Conservation (phyloP, 116 monocot genomes). For the Papilionanthe hybrid region DNA sequence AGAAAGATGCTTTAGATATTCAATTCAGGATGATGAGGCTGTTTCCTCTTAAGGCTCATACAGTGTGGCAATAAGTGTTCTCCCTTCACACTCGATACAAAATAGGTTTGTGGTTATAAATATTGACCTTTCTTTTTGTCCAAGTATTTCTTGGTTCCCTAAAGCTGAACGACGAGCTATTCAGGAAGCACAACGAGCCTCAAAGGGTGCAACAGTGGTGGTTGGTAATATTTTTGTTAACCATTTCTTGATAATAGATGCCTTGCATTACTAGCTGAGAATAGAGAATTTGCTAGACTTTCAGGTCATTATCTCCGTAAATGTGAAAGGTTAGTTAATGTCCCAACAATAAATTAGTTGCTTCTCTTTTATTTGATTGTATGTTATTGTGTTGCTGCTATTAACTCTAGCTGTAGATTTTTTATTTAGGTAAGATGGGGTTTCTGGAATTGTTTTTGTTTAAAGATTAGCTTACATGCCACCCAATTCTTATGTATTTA, state of each 20-base stretch:
- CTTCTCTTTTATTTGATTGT: no score
- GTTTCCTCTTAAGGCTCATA: slow-evolving; percentile 31
- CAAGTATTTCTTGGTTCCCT: slow-evolving; percentile 16
- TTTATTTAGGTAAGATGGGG: no score
- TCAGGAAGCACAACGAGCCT: slow-evolving; percentile 91
- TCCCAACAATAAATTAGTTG: no score
- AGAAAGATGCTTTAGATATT: slow-evolving; percentile 28
- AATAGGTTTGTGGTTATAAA: slow-evolving; percentile 19
- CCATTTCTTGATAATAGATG: neutral
- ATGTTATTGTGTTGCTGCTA: neutral
- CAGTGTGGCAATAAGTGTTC: slow-evolving; percentile 13
- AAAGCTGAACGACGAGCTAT: slow-evolving; percentile 89
- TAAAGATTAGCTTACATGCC: neutral
- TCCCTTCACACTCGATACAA: slow-evolving; percentile 18
- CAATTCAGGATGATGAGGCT: slow-evolving; percentile 18
- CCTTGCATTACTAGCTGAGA: no score
- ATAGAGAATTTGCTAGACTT: neutral
- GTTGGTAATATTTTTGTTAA: slow-evolving; percentile 26
- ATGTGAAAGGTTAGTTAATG: neutral
- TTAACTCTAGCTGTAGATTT: neutral
- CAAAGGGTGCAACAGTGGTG: slow-evolving; percentile 75
- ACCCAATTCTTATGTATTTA: neutral
- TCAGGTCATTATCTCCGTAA: neutral
- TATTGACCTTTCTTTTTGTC: neutral
- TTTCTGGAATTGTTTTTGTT: no score